These are phyloP conservation scores for Talaromyces liani DNA, from an alignment of 495 filamentous ascomycete genomes.

Conservation along the genomic window DNA sequence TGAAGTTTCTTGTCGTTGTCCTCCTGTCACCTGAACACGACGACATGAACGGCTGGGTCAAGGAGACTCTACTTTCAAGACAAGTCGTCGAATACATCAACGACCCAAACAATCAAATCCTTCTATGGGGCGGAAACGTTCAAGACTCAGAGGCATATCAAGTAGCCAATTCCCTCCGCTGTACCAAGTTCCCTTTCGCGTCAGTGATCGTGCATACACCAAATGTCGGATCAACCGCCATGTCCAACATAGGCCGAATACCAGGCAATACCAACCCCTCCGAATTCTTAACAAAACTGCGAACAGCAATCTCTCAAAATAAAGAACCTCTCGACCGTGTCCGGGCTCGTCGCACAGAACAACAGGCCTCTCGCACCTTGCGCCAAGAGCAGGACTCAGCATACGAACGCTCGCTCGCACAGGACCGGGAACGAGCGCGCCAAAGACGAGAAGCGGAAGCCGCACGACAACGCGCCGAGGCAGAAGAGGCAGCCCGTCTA, in stretches of 20 bases:
- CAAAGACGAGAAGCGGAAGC: conserved; percentile 68
- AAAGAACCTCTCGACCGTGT: conserved; percentile 59
- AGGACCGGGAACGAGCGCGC: conserved; percentile 74
- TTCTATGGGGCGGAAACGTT: conserved; percentile 88
- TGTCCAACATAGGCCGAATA: conserved; percentile 76
- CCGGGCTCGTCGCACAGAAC: conserved; percentile 61
- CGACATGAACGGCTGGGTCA: conserved; percentile 76
- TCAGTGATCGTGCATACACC: conserved; percentile 80
- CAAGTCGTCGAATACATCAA: conserved; percentile 68
- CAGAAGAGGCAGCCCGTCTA: conserved; percentile 54
- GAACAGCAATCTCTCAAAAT: conserved; percentile 60
- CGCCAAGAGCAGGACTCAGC: conserved; percentile 82
- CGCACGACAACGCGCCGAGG: conserved; percentile 52
- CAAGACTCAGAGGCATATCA: conserved; percentile 91
- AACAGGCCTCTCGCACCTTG: conserved; percentile 68
- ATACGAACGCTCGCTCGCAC: conserved; percentile 83
- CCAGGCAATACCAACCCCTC: conserved; percentile 58
- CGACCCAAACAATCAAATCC: conserved; percentile 62
- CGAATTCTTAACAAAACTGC: conserved; percentile 64
- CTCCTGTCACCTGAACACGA: conserved; percentile 89
- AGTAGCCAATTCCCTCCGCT: conserved; percentile 71
- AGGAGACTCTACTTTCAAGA: conserved; percentile 68
- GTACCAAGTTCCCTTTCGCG: conserved; percentile 85
- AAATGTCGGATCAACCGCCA: conserved; percentile 67
- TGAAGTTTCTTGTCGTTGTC: conserved; percentile 81